Percentiles rank a stretch among this genome's conserved stretches.
Conservation (phyloP, 2,329 filamentous ascomycete genomes). For the Sclerotinia glacialis region DNA sequence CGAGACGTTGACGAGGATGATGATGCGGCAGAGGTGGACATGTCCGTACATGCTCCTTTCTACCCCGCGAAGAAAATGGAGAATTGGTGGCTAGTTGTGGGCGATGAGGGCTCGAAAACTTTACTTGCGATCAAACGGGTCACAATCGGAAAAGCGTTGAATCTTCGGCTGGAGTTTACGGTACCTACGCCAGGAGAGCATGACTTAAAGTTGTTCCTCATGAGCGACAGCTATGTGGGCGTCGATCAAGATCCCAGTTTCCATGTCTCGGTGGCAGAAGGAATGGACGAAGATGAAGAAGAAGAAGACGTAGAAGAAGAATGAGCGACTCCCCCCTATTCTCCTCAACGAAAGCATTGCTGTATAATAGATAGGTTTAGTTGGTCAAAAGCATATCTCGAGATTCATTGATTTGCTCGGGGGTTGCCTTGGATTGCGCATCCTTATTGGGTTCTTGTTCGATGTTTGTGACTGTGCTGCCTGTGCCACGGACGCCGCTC, state of each 20-base stretch:
- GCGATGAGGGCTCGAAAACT: conserved; percentile 83
- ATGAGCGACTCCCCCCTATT: conserved; percentile 28
- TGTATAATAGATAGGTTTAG: conserved; percentile 40
- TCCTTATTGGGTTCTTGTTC: conserved; percentile 31
- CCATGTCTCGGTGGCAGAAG: conserved; percentile 79
- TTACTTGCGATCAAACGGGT: conserved; percentile 92
- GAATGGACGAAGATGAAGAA: conserved; percentile 91
- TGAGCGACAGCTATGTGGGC: conserved; percentile 96
- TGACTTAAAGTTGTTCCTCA: conserved; percentile 85
- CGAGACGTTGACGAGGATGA: conserved; percentile 76
- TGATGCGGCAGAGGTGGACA: conserved; percentile 66
- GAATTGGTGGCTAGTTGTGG: conserved; percentile 98
- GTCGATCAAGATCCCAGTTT: conserved; percentile 96
- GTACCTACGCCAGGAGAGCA: conserved; percentile 82
- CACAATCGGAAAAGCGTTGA: conserved; percentile 75
- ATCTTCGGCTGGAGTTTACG: conserved; percentile 81
- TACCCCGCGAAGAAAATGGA: conserved; percentile 90
- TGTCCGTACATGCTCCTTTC: conserved; percentile 90
- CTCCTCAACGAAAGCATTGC: conserved; percentile 28
- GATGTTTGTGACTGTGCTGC: conserved; percentile 35
- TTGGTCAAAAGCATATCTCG: conserved; percentile 29
- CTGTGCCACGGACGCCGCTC: conserved; percentile 30
- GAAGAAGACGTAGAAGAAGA: conserved; percentile 48
- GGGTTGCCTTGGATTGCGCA: conserved; percentile 23
- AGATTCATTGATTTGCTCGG: conserved; percentile 25